Base-by-base conservation (phyloP, 441 rosid species). In the Eutrema salsugineum region DNA sequence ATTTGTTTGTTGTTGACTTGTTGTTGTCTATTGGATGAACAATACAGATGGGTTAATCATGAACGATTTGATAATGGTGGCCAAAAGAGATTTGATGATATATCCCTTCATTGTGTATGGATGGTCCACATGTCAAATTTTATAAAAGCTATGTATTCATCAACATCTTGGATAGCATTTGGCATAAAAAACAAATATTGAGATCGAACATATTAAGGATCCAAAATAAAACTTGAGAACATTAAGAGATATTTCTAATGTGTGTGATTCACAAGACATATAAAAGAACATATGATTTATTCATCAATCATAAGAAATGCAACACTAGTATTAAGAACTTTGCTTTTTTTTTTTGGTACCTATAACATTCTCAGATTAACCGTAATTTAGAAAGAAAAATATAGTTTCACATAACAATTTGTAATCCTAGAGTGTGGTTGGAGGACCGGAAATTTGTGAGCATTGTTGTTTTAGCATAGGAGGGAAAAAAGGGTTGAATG, bases 21-120 rank as follows among this genome's bases (percentile, higher is more conserved):
- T n/a, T 55, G 10, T 63, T 40, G 70, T 16, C 55, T 35, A 7
- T 66, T 66, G 62, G 63, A 51, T 55, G 38, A 38, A 49, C 27
- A 70, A 46, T 58, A 77, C 86, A 91, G 97, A 97, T 36, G 97
- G 99, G 15, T 74, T 94, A 78, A 88, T 93, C 79, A 75, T 90
- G 88, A 94, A 90, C 19, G 97, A 94, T 77, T 91, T 91, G 83
- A 87, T 91, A 6, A 69, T 90, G 22, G 99, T 97, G 22, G 93
- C 97, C 27, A 94, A 94, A 73, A 81, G 91, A n/a, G 97, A 94
- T 75, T n/a, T n/a, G n/a, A n/a, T 47, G 3, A 17, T 32, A 46
- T 47, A 8, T 19, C 24, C 2, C 9, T 9, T 36, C 1, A 12
- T 20, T 58, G 46, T 36, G 11, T 11, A 35, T 11, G 46, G 11